Percentiles rank a stretch among this genome's conserved stretches.
phyloP scores from a whole-genome alignment of 2,329 filamentous ascomycete species.

The Venturia oleaginea region DNA sequence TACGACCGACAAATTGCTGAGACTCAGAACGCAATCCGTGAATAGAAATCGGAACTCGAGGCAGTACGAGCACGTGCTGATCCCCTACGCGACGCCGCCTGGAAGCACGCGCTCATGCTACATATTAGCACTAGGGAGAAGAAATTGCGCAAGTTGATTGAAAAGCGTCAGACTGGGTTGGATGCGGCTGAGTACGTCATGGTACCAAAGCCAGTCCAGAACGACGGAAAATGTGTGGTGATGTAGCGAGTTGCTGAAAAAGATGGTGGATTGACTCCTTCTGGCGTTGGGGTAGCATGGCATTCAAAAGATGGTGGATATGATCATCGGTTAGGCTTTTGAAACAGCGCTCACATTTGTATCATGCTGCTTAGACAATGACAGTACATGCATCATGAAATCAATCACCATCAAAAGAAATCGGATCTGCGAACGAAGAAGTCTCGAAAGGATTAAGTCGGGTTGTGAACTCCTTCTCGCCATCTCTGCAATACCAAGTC shows the following conservation, averaged over 20 bases:
- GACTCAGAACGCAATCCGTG: no score
- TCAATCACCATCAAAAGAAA: background rate
- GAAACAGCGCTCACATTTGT: background rate
- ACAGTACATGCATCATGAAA: background rate
- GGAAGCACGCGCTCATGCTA: no score
- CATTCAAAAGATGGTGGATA: background rate
- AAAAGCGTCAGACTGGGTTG: background rate
- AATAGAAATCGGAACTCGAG: no score
- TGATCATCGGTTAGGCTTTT: background rate
- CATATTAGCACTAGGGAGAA: no score
- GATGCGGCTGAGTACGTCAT: background rate
- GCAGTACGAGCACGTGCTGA: no score
- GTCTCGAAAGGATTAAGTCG: no score
- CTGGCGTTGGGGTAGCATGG: background rate
- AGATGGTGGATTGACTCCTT: background rate
- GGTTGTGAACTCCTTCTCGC: background rate
- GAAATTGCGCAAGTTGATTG: no score
- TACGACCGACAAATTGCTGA: no score
- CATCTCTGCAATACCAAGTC: background rate
- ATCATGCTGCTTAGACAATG: background rate
- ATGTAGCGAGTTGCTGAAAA: background rate
- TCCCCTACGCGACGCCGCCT: no score
- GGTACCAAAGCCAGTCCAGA: background rate
- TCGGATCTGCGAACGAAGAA: background rate
- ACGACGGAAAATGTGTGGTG: background rate